These are phyloP conservation scores for Lachnellula subtilissima DNA, from an alignment of 2,329 filamentous ascomycete species.

Conservation along the genomic window DNA sequence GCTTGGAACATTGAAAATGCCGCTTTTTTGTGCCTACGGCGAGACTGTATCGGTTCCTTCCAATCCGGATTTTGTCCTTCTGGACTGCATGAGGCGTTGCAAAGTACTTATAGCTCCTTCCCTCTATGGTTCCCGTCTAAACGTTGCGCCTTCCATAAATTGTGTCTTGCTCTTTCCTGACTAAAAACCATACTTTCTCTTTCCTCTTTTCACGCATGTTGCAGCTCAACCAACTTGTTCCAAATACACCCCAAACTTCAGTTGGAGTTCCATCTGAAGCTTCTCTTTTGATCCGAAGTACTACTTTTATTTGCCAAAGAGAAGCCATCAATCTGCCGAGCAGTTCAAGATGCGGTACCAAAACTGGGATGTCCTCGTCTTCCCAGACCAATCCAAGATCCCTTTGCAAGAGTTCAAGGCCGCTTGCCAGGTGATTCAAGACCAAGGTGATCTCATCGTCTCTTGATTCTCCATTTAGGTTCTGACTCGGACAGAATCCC, in stretches of 20 bases:
- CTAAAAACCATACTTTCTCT: not conserved
- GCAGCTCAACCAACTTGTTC: not conserved
- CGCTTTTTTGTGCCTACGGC: too few species aligned
- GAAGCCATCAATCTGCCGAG: not conserved
- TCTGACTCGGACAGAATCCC: slow-evolving; percentile 8
- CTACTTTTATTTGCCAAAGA: not conserved
- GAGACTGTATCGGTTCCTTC: too few species aligned
- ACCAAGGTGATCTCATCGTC: slow-evolving; percentile 33
- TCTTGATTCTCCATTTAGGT: slow-evolving; percentile 25
- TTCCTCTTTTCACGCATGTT: not conserved
- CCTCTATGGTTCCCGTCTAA: not conserved
- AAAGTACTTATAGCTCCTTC: not conserved
- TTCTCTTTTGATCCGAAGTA: not conserved
- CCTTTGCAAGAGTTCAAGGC: slow-evolving; percentile 82
- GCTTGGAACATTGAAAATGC: too few species aligned
- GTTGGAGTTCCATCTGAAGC: not conserved
- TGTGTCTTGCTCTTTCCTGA: not conserved
- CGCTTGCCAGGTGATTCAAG: slow-evolving; percentile 62
- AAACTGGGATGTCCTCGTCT: slow-evolving; percentile 81
- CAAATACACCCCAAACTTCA: not conserved
- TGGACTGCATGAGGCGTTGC: not conserved
- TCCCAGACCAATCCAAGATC: slow-evolving; percentile 59
- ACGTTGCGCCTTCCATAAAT: not conserved
- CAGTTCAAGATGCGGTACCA: slow-evolving; percentile 66
- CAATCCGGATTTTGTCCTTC: too few species aligned